Percentiles rank a stretch among this genome's conserved stretches.
phyloP scores from a whole-genome alignment of 441 rosid genomes.

The Syzygium syzygioides region DNA sequence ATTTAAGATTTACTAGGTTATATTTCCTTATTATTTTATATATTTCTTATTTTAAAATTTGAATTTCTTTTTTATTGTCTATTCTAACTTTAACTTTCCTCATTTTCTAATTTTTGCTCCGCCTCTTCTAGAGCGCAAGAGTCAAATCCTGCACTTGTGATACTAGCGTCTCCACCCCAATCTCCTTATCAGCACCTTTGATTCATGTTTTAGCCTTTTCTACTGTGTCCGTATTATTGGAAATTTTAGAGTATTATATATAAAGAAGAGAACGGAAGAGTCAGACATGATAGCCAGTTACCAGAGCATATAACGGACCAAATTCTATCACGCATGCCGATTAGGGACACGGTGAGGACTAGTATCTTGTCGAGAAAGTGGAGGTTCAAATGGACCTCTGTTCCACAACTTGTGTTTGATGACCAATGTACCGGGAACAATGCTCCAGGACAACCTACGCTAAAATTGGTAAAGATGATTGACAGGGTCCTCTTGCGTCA shows the following conservation, averaged over 20 bases:
- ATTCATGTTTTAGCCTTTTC: neutral
- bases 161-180: no score
- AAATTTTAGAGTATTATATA: no score
- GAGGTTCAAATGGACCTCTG: constrained; percentile 18
- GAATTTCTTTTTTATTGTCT: neutral
- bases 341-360: constrained; percentile 23
- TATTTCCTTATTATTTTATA: neutral
- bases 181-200: no score
- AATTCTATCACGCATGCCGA: constrained; percentile 17
- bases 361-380: constrained; percentile 25
- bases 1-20: neutral
- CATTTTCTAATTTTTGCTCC: no score
- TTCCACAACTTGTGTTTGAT: constrained; percentile 18
- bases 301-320: constrained; percentile 19
- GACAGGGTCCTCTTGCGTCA: constrained; percentile 11
- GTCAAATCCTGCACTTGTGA: no score
- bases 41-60: fast-evolving
- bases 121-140: no score
- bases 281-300: constrained; percentile 23
- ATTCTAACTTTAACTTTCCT: no score
- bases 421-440: no score
- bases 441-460: neutral
- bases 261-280: constrained; percentile 9
- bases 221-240: neutral
- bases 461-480: constrained; percentile 18